Conservation (phyloP, 1,139 yeast species). For the Candida dubliniensis region DNA sequence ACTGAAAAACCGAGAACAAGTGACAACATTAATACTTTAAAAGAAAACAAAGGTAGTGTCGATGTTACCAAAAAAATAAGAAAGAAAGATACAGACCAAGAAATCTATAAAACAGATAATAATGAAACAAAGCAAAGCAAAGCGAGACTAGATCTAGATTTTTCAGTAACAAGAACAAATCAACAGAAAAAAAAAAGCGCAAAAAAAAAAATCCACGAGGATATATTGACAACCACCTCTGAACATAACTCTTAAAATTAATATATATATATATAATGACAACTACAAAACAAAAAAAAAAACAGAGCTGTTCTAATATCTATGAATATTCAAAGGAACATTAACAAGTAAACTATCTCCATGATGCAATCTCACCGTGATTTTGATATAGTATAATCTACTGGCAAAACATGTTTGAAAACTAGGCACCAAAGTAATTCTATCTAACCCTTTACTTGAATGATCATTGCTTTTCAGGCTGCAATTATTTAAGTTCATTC, state of each 20-base stretch:
- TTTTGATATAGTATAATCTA: conserved; percentile 47
- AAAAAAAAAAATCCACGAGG: background rate
- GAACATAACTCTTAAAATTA: background rate
- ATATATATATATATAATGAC: background rate
- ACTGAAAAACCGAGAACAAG: no score
- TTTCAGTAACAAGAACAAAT: no score
- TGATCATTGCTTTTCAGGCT: conserved; percentile 26
- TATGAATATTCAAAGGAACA: conserved; percentile 37
- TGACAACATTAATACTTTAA: no score
- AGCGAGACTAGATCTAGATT: no score
- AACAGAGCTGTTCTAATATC: conserved; percentile 1
- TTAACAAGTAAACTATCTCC: conserved; percentile 37
- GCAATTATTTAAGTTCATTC: conserved; percentile 27
- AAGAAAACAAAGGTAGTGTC: no score
- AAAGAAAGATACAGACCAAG: no score
- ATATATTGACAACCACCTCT: background rate
- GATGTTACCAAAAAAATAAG: no score
- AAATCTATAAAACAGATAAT: no score
- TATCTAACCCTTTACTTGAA: conserved; percentile 26
- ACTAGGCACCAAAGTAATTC: conserved; percentile 51
- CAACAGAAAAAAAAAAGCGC: no score
- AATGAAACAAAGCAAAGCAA: no score
- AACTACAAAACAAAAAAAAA: no score
- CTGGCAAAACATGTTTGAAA: conserved; percentile 58
- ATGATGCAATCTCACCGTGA: conserved; percentile 30